Evolutionary conservation across 1,284 basidiomycete genomes (phyloP), one percentile per base, ranked within the genome.

Genomic region (Fomitiporia mediterranea): DNA sequence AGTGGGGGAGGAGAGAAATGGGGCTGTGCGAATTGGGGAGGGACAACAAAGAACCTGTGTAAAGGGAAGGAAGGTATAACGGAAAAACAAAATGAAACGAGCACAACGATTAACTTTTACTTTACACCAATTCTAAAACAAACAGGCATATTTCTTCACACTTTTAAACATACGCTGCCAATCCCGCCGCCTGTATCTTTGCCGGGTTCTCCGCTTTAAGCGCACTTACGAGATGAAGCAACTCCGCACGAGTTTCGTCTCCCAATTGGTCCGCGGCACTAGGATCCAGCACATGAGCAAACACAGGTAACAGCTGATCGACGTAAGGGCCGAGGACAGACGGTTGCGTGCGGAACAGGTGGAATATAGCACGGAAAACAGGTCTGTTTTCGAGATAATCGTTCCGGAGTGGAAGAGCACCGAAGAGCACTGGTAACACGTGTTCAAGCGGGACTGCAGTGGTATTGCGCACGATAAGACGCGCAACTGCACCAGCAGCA

Each of bases 371-470:
- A 44, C 85, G 82, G 82, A 97, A 96, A 46, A 95, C 86, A 0
- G 95, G 89, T 28, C 84, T 78, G 73, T 96, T 95, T 75, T 97
- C 94, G 52, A 94, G 81, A 65, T 81, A 83, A 73, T 98, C 95
- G 68, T 92, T 86, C 68, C 86, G 85, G 61, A 99, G 76, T 3
- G 96, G 96, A 42, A 99, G 79, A 40, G 89, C 86, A 34, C 78
- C 78, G 59, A 97, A 75, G 67, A 98, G 83, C 54, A 93, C 78
- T 0, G 94, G 91, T 27, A 98, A 79, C 43, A 96, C 93, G 70
- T 91, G 87, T 57, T 95, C 93, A 43, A 99, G 81, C 21, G 97
- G 97, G 23, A 99, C 73, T 3, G 89, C 92, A 4, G 77, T 70
- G 4, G 82, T 75, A 70, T 94, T 95, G 70, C 90, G 91, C 65